These are phyloP conservation scores for Eudorina sp. DNA, from an alignment of 139 green algal genomes.

Conservation along the genomic window DNA sequence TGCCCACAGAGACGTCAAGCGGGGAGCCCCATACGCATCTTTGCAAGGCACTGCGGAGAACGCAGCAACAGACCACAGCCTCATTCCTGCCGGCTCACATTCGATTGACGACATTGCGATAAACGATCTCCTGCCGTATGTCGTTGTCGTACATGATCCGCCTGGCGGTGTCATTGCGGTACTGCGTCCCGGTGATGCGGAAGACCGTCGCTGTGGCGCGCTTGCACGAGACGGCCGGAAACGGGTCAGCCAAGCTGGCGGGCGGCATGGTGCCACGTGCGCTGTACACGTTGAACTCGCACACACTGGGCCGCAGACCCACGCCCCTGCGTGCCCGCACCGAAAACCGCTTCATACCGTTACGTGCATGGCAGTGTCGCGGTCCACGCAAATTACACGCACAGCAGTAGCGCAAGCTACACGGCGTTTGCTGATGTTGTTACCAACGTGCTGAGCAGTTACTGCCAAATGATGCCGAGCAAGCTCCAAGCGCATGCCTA, in stretches of 20 bases:
- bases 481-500: background rate
- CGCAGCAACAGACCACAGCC: too few relatives aligned
- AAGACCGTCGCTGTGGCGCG: background rate
- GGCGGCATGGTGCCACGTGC: background rate
- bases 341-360: too few relatives aligned
- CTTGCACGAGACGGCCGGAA: background rate
- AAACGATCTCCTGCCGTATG: background rate
- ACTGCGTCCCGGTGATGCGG: background rate
- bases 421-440: too few relatives aligned
- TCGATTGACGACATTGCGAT: background rate
- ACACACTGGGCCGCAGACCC: background rate
- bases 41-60: too few relatives aligned
- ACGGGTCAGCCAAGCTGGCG: background rate
- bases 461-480: background rate
- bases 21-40: too few relatives aligned
- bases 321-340: background rate
- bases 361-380: too few relatives aligned
- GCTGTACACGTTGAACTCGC: constrained; percentile 32
- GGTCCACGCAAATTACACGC: too few relatives aligned
- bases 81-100: background rate
- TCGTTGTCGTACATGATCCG: background rate
- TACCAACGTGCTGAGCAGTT: background rate
- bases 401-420: too few relatives aligned
- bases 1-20: too few relatives aligned
- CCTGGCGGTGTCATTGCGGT: background rate